Percentiles rank a stretch among this genome's conserved stretches.
phyloP scores from a whole-genome alignment of 352 stramenopile species.

The Pythium guiyangense region DNA sequence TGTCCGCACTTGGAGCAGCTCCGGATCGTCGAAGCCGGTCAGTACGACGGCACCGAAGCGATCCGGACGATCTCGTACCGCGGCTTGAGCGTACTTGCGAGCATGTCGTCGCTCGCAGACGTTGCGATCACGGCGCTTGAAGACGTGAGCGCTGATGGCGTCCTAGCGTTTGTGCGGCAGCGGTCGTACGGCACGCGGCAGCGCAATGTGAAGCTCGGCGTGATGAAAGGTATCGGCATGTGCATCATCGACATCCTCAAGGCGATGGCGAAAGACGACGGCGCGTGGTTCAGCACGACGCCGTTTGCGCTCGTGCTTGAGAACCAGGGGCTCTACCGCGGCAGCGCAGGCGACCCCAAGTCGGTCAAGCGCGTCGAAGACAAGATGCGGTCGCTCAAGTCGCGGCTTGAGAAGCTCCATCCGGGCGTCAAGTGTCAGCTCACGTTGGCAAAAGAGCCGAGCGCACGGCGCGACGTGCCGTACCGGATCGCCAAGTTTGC shows the following conservation, averaged over 20 bases:
- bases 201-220: conserved; percentile 37
- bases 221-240: conserved; percentile 27
- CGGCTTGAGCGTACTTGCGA: conserved; percentile 24
- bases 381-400: conserved; percentile 16
- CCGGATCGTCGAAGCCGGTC: conserved; percentile 23
- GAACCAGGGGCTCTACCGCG: conserved; percentile 29
- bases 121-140: conserved; percentile 30
- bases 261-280: conserved; percentile 20
- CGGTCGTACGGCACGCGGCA: too few relatives aligned
- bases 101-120: conserved; percentile 33
- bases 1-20: conserved; percentile 30
- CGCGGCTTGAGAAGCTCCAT: conserved; percentile 20
- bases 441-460: conserved; percentile 22
- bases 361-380: conserved; percentile 22
- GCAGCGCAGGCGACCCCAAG: conserved; percentile 15
- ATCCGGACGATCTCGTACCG: conserved; percentile 24
- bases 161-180: conserved; percentile 29
- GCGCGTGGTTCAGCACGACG: too few relatives aligned
- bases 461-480: neutral
- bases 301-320: conserved; percentile 35
- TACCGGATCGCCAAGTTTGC: conserved; percentile 37
- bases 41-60: conserved; percentile 26
- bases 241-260: conserved; percentile 27
- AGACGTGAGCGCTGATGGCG: conserved; percentile 12
- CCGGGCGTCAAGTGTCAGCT: conserved; percentile 33